Evolutionary conservation across 2,329 filamentous ascomycete genomes (phyloP).

Genomic region (Ciborinia camelliae): DNA sequence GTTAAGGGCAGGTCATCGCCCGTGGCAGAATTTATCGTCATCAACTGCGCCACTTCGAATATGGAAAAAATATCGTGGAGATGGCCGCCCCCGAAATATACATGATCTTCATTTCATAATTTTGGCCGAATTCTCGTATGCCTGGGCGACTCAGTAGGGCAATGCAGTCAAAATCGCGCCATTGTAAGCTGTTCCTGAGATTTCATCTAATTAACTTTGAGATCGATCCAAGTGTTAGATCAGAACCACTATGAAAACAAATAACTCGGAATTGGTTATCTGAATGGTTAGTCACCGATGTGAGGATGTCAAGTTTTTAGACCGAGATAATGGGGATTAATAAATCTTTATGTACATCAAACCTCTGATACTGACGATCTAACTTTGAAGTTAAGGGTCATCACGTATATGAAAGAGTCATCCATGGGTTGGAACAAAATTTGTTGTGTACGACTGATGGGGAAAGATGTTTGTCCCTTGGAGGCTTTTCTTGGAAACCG

Average conservation of each 20-base stretch:
- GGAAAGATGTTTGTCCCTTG: not conserved
- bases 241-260: not conserved
- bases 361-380: not conserved
- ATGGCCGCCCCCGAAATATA: not conserved
- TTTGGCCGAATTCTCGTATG: not conserved
- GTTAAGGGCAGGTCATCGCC: not conserved
- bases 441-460: not conserved
- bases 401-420: not conserved
- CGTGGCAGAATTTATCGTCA: not conserved
- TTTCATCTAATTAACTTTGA: not conserved
- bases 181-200: not conserved
- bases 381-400: not conserved
- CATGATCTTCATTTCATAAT: not conserved
- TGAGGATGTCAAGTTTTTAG: not conserved
- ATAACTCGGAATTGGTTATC: not conserved
- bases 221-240: not conserved
- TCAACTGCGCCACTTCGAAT: not conserved
- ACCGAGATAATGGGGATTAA: not conserved
- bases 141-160: not conserved
- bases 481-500: not conserved
- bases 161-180: slow-evolving; percentile 1
- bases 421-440: not conserved
- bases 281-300: not conserved
- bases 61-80: not conserved
- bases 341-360: not conserved